These are phyloP conservation scores for Huntiella decipiens DNA, from an alignment of 2,329 filamentous ascomycete species.

Conservation along the genomic window DNA sequence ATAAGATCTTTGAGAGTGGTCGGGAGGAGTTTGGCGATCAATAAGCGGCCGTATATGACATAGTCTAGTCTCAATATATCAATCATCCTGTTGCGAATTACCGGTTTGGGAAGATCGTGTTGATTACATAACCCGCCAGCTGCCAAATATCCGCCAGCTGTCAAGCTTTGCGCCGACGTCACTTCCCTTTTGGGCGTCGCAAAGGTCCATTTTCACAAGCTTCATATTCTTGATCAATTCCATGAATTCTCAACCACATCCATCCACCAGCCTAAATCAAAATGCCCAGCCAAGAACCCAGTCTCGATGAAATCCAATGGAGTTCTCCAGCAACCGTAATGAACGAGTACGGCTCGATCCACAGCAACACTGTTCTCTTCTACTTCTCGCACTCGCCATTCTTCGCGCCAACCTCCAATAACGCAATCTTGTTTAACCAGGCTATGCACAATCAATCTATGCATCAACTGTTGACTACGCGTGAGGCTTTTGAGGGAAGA, in stretches of 20 bases:
- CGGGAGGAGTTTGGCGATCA: conserved; percentile 11
- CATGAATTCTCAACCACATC: no score
- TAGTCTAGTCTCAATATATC: no score
- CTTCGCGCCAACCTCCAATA: conserved; percentile 49
- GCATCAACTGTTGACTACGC: conserved; percentile 36
- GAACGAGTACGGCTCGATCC: conserved; percentile 36
- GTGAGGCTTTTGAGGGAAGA: conserved; percentile 43
- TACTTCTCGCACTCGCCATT: conserved; percentile 51
- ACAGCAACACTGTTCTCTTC: conserved; percentile 45
- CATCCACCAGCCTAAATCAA: not conserved
- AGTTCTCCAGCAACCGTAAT: conserved; percentile 28
- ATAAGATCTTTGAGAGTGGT: conserved; percentile 27
- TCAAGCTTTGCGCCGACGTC: no score
- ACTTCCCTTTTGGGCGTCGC: no score
- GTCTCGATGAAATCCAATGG: conserved; percentile 52
- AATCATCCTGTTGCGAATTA: no score
- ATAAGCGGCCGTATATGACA: no score
- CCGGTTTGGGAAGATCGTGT: no score
- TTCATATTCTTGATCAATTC: no score
- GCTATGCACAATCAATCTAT: conserved; percentile 42
- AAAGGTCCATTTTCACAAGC: no score
- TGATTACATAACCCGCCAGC: no score
- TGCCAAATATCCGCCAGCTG: no score
- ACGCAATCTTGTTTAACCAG: conserved; percentile 42
- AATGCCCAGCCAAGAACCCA: conserved; percentile 30